phyloP scores from a whole-genome alignment of 2,329 filamentous ascomycete species.

The Aspergillus sp. region DNA sequence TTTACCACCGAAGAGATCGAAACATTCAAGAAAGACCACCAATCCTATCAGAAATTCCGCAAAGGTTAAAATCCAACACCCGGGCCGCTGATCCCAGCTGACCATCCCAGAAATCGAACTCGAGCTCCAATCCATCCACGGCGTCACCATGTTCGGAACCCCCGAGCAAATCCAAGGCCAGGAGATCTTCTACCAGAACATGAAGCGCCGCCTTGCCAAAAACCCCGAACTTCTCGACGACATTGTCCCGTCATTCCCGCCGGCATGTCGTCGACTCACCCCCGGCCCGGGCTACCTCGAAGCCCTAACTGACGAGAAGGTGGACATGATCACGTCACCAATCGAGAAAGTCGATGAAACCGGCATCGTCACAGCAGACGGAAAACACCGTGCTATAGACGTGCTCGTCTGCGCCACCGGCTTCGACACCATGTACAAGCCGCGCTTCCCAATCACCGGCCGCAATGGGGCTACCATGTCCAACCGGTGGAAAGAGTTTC shows the following conservation, averaged over 20 bases:
- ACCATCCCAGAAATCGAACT: constrained; percentile 21
- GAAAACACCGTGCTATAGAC: constrained; percentile 23
- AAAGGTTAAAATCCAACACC: constrained; percentile 16
- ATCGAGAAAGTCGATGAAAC: constrained; percentile 38
- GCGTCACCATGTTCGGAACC: constrained; percentile 17
- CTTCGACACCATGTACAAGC: constrained; percentile 27
- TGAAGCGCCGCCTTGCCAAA: constrained; percentile 24
- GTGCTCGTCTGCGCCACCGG: constrained; percentile 32
- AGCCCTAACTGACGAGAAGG: constrained; percentile 52
- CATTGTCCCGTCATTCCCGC: constrained; percentile 26
- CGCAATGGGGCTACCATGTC: constrained; percentile 17
- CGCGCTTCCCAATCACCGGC: constrained; percentile 26
- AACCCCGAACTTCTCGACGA: constrained; percentile 27
- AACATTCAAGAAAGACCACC: constrained; percentile 21
- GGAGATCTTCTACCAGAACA: constrained; percentile 20
- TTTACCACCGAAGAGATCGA: constrained; percentile 25
- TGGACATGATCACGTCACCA: constrained; percentile 47
- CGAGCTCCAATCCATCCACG: constrained; percentile 24
- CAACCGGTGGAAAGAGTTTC: constrained; percentile 22
- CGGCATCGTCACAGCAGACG: constrained; percentile 27
- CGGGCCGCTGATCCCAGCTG: background rate
- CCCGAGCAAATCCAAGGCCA: constrained; percentile 17
- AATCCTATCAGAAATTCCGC: constrained; percentile 23
- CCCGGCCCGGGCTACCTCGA: constrained; percentile 47
- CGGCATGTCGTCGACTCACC: constrained; percentile 35